phyloP scores from a whole-genome alignment of 2,329 filamentous ascomycete genomes.

The Diplodia corticola region DNA sequence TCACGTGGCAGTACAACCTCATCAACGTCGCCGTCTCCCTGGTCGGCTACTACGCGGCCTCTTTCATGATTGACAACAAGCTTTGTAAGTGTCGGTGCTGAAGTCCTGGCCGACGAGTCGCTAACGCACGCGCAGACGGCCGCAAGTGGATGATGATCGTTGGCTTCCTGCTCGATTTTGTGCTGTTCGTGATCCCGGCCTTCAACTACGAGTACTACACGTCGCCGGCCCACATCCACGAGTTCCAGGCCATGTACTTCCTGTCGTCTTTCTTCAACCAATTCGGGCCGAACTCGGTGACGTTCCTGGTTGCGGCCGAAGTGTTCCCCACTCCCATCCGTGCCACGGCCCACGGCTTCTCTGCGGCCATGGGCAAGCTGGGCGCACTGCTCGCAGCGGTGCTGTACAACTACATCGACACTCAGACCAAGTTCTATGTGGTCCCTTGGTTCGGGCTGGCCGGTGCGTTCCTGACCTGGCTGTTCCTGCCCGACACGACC shows the following conservation, averaged over 20 bases:
- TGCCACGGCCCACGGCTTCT: constrained; percentile 90
- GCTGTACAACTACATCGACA: constrained; percentile 92
- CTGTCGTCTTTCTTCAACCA: constrained; percentile 98
- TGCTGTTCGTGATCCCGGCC: constrained; percentile 88
- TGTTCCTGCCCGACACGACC: constrained; percentile 96
- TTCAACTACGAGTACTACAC: constrained; percentile 88
- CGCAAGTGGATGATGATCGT: constrained; percentile 96
- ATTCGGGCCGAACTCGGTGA: constrained; percentile 94
- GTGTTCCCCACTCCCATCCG: constrained; percentile 95
- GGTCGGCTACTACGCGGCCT: constrained; percentile 85
- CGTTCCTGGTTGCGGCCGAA: constrained; percentile 93
- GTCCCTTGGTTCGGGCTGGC: constrained; percentile 94
- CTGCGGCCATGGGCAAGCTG: constrained; percentile 85
- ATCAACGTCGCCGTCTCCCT: constrained; percentile 87
- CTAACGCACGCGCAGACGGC: constrained; percentile 54
- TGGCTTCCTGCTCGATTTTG: constrained; percentile 89
- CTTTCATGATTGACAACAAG: constrained; percentile 91
- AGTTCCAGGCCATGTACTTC: constrained; percentile 99
- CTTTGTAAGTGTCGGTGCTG: constrained; percentile 53
- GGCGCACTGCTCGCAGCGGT: constrained; percentile 85
- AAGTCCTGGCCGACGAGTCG: neutral
- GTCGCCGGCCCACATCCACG: constrained; percentile 66
- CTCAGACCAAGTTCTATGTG: constrained; percentile 81
- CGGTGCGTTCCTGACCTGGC: constrained; percentile 76
- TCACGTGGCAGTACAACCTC: constrained; percentile 88